A percentile compares a stretch with the other conserved stretches of the same genome.
These are phyloP conservation scores for Stephanodiscus triporus DNA, from an alignment of 108 stramenopile genomes.

Conservation along the genomic window DNA sequence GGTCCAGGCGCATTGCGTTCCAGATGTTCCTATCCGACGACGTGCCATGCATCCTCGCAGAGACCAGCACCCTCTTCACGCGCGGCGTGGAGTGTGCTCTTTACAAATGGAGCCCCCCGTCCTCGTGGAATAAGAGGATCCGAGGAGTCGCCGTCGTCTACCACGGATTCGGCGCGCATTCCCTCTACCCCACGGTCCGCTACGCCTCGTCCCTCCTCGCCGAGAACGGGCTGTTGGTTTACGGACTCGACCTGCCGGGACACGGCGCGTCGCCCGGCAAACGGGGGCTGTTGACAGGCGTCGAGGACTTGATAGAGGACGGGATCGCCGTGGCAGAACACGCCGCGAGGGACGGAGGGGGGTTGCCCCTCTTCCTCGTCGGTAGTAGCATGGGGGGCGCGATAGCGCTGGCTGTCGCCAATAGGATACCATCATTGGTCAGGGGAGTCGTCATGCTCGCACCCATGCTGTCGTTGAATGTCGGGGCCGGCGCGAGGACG, in stretches of 20 bases:
- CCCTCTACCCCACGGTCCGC: conserved; percentile 76
- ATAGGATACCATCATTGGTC: conserved; percentile 29
- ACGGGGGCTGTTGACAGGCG: conserved; percentile 60
- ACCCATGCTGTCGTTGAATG: conserved; percentile 78
- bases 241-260: conserved; percentile 73
- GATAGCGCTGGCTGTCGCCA: conserved; percentile 81
- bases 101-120: conserved; percentile 53
- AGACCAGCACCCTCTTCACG: conserved; percentile 26
- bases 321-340: conserved; percentile 60
- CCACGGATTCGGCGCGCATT: conserved; percentile 86
- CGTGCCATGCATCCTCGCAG: conserved; percentile 1
- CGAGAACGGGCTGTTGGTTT: conserved; percentile 58
- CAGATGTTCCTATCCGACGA: background rate
- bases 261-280: conserved; percentile 74
- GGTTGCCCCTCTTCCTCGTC: conserved; percentile 62
- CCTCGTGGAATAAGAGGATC: conserved; percentile 10
- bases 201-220: conserved; percentile 77
- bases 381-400: conserved; percentile 89
- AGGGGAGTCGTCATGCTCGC: conserved; percentile 77
- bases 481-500: conserved; percentile 41
- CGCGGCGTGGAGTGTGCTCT: conserved; percentile 61
- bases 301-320: conserved; percentile 59
- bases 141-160: conserved; percentile 70
- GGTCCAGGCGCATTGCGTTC: no score
- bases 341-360: conserved; percentile 24